Conservation (phyloP, 2,329 filamentous ascomycete genomes). For the Penicillium sclerotiorum region DNA sequence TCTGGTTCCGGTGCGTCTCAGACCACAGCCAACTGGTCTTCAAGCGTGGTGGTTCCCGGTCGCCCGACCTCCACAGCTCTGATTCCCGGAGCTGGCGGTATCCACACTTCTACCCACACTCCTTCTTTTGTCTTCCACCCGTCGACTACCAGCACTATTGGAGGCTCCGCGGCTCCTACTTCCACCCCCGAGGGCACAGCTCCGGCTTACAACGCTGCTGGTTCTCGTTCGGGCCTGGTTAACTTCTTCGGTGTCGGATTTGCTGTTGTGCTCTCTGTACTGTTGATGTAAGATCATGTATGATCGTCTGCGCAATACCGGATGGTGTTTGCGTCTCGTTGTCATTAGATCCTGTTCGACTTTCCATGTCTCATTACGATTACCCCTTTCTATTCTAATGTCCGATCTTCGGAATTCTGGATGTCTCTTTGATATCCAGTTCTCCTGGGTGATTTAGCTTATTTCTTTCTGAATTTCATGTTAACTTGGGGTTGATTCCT, state of each 20-base stretch:
- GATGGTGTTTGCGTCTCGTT: neutral
- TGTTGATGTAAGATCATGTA: neutral
- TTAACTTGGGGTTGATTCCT: too few relatives aligned
- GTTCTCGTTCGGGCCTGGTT: constrained; percentile 10
- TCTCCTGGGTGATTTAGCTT: neutral
- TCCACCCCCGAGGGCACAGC: constrained; percentile 12
- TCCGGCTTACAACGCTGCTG: constrained; percentile 18
- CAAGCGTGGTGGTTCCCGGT: neutral
- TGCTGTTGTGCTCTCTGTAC: constrained; percentile 12
- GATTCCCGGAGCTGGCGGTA: constrained; percentile 5
- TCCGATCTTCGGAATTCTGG: neutral
- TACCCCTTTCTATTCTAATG: neutral
- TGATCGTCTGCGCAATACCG: neutral
- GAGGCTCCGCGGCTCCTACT: constrained; percentile 3
- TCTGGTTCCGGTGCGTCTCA: constrained; percentile 2
- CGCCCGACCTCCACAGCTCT: constrained; percentile 4
- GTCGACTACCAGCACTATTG: constrained; percentile 1
- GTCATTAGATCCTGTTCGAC: neutral
- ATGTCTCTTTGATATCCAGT: neutral
- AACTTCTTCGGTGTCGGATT: constrained; percentile 15
- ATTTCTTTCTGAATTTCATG: neutral
- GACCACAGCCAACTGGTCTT: constrained; percentile 1
- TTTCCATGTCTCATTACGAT: constrained; percentile 5
- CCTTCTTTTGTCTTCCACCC: constrained; percentile 10
- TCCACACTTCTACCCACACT: constrained; percentile 11